Base-by-base conservation (phyloP, 1,284 basidiomycete genomes). In the Phylloporus sp. region DNA sequence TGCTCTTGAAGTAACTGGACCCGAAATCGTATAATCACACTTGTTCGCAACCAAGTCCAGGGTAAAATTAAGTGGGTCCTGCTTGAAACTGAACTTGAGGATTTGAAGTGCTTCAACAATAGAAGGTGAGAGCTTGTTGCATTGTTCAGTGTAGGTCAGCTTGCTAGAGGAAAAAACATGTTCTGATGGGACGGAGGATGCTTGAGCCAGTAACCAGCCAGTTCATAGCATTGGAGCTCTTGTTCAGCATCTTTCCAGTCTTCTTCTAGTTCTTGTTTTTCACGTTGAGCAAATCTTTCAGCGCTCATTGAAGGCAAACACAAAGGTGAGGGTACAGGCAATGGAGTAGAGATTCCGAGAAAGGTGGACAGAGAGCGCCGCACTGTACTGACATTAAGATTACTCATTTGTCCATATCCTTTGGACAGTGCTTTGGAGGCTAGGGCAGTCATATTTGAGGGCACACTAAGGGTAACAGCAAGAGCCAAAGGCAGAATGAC, bases 121-220 rank as follows among this genome's bases (percentile, higher is more conserved):
- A 3, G 43, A 19, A 45, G 43, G 5, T 23, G 43, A 45, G 23
- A 12, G 41, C 17, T 41, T 41, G 12, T 43, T 43, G 43, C 8
- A 17, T 43, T 5, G 15, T 20, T 58, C 14, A 2, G 56, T 49
- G 23, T 43, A 64, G 12, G 35, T 59, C 20, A 64, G 35, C 14
- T 64, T 59, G 35, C 57, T 52, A 11, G 37, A 64, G 1, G 57
- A 64, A 29, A 64, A 64, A 49, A 64, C 37, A 2, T 4, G 43
- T n/a, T 64, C 43, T 1, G 17, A 64, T 15, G 35, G 63, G 27
- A 64, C 62, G 10, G 53, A 63, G 17, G 62, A 63, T 25, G 53
- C 62, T 19, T 63, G 62, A 47, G 62, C 41, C 1, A n/a, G 63
- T 2, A 64, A 32, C 23, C 60, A 37, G 32, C 45, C 15, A 37